phyloP scores from a whole-genome alignment of 352 stramenopile genomes.

The Saprolegnia parasitica region DNA sequence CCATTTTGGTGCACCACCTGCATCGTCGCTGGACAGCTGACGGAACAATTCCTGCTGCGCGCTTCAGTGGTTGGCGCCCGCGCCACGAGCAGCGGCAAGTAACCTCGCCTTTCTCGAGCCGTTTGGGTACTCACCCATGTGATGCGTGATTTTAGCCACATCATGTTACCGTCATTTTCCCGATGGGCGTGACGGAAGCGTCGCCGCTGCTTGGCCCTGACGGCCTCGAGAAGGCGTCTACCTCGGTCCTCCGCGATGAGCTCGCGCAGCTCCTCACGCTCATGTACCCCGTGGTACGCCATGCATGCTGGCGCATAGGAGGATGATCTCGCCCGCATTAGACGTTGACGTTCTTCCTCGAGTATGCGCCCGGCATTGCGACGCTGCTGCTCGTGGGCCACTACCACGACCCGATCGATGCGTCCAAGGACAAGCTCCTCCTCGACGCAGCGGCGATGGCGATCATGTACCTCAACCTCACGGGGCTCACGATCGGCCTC shows the following conservation, averaged over 20 bases:
- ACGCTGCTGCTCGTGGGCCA: constrained; percentile 63
- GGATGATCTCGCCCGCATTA: not conserved
- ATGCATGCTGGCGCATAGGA: not conserved
- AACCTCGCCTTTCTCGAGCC: not conserved
- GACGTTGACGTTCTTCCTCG: constrained; percentile 60
- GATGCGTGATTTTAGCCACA: constrained; percentile 1
- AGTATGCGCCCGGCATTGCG: constrained; percentile 53
- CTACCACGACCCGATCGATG: constrained; percentile 34
- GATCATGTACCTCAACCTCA: constrained; percentile 81
- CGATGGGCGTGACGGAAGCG: constrained; percentile 2
- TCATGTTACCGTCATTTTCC: no score
- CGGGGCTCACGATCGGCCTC: constrained; percentile 71
- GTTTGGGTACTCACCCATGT: not conserved
- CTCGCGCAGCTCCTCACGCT: not conserved
- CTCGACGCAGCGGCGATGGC: constrained; percentile 64
- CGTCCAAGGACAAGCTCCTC: constrained; percentile 44
- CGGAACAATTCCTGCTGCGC: no score
- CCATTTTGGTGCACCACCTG: no score
- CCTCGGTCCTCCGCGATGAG: constrained; percentile 1
- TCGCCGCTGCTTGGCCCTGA: not conserved
- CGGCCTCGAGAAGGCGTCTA: not conserved
- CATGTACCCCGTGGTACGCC: constrained; percentile 16
- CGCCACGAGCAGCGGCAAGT: not conserved
- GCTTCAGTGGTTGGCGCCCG: no score
- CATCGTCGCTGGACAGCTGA: no score